A percentile compares a stretch with the other conserved stretches of the same genome.
Evolutionary conservation across 2,329 filamentous ascomycete species (phyloP).

Genomic region (Alternaria novae-zelandiae): DNA sequence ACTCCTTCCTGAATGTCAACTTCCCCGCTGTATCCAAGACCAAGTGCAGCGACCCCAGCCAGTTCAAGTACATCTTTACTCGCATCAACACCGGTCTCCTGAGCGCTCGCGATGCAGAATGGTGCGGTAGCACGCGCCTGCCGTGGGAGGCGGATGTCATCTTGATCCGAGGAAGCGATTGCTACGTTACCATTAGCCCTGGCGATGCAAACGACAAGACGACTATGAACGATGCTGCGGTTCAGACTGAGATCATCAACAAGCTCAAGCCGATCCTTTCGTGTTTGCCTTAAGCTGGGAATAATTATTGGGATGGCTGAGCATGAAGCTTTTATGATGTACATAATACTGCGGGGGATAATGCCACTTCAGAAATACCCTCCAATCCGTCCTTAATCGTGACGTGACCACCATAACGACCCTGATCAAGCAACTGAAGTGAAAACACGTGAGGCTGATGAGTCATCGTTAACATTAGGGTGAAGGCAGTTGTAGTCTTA

Average conservation of each 20-base stretch:
- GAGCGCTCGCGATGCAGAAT: constrained; percentile 60
- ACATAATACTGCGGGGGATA: not conserved
- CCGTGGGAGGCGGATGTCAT: constrained; percentile 66
- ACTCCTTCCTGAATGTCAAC: constrained; percentile 73
- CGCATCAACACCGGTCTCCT: constrained; percentile 59
- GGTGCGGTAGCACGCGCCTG: constrained; percentile 62
- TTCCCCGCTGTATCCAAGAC: constrained; percentile 61
- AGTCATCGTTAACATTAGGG: not conserved
- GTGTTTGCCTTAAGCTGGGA: constrained; percentile 13
- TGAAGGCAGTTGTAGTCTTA: not conserved
- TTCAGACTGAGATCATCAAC: constrained; percentile 32
- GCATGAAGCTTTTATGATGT: not conserved
- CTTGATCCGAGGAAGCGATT: constrained; percentile 53
- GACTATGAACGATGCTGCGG: constrained; percentile 58
- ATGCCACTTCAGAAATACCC: not conserved
- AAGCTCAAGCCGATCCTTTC: constrained; percentile 38
- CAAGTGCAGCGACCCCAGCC: constrained; percentile 57
- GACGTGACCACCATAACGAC: not conserved
- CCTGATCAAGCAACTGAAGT: not conserved
- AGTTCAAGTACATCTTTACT: constrained; percentile 70
- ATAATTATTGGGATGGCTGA: not conserved
- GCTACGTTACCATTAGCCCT: constrained; percentile 69
- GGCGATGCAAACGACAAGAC: constrained; percentile 67
- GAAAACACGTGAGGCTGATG: not conserved
- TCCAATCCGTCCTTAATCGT: not conserved